Percentiles rank a stretch among this genome's conserved stretches.
These are phyloP conservation scores for Colletotrichum euphorbiae DNA, from an alignment of 2,329 filamentous ascomycete species.

Conservation along the genomic window DNA sequence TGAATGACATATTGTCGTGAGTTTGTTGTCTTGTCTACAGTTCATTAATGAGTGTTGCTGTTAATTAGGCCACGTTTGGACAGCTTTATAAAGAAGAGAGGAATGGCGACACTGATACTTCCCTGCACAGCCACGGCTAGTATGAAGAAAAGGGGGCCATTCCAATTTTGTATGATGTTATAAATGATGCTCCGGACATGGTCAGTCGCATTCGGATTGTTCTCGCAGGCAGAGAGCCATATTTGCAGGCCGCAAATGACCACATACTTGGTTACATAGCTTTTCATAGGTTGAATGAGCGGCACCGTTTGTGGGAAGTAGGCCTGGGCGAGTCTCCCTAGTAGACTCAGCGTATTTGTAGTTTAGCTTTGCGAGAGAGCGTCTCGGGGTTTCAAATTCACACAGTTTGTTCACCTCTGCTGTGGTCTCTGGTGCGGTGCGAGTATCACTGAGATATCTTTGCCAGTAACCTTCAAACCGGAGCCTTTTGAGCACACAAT, in stretches of 20 bases:
- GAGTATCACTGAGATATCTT: too few relatives aligned
- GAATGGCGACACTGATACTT: not conserved
- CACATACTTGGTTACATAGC: not conserved
- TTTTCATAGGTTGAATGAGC: not conserved
- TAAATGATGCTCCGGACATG: not conserved
- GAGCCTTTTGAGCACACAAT: too few relatives aligned
- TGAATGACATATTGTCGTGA: not conserved
- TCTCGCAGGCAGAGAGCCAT: not conserved
- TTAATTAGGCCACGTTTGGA: too few relatives aligned
- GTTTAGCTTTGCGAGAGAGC: too few relatives aligned
- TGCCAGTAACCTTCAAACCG: too few relatives aligned
- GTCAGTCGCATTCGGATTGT: not conserved
- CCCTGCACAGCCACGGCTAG: not conserved
- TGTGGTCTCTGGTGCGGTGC: too few relatives aligned
- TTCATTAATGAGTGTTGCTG: not conserved
- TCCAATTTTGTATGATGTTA: not conserved
- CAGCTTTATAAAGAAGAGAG: not conserved
- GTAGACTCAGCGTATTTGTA: too few relatives aligned
- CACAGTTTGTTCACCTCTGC: too few relatives aligned
- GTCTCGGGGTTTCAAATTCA: too few relatives aligned
- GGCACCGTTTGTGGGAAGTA: not conserved
- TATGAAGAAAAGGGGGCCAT: not conserved
- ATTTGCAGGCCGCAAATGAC: not conserved
- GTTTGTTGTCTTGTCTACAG: too few relatives aligned
- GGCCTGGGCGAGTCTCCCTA: not conserved